Conservation (phyloP, 1,284 basidiomycete species). For the Takashimella koratensis region DNA sequence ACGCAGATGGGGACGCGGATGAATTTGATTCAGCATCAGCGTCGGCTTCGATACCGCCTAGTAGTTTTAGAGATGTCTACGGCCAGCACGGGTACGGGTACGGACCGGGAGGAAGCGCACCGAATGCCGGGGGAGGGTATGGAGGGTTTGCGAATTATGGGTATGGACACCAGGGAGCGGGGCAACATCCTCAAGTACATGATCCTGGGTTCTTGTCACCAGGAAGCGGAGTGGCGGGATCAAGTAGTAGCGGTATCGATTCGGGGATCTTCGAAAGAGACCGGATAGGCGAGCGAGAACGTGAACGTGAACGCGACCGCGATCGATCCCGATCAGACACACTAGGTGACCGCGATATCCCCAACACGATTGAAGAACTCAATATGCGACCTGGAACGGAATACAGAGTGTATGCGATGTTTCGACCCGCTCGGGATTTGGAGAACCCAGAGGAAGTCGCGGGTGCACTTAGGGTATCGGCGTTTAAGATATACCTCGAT, state of each 20-base stretch:
- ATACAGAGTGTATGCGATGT: slow-evolving; percentile 52
- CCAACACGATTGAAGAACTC: slow-evolving; percentile 53
- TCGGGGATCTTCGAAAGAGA: not conserved
- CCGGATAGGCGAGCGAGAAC: slow-evolving; percentile 9
- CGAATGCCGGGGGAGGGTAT: too few species aligned
- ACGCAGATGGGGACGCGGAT: slow-evolving; percentile 30
- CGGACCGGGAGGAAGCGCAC: too few species aligned
- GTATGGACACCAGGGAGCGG: too few species aligned
- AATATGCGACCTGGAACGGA: slow-evolving; percentile 52
- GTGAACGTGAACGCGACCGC: slow-evolving; percentile 7
- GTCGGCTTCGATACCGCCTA: not conserved
- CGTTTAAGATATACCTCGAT: slow-evolving; percentile 52
- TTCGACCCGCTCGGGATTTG: slow-evolving; percentile 46
- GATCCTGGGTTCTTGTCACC: not conserved
- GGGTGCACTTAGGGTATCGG: slow-evolving; percentile 45
- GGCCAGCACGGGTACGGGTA: too few species aligned
- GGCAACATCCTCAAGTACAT: too few species aligned
- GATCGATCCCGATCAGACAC: slow-evolving; percentile 10
- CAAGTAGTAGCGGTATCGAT: not conserved
- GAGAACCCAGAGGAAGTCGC: slow-evolving; percentile 37
- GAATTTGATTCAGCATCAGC: not conserved
- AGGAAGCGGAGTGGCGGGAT: not conserved
- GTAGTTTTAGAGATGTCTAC: too few species aligned
- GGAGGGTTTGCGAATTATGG: too few species aligned
- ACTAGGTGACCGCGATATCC: slow-evolving; percentile 27